Conservation (phyloP, 2,329 filamentous ascomycete genomes). For the Neobulgaria alba region DNA sequence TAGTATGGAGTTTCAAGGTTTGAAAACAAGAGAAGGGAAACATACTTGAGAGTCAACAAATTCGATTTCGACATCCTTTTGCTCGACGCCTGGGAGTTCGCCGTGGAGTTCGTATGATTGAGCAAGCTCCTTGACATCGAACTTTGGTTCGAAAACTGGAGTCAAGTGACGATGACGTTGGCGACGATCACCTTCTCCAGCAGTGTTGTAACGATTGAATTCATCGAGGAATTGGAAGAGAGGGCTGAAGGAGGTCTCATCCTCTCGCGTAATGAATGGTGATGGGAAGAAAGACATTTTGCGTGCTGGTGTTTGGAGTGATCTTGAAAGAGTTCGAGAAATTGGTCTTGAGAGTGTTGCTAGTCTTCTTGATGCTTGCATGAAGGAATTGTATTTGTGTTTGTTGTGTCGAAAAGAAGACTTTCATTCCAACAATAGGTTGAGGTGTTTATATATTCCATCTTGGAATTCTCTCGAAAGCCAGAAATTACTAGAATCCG, state of each 20-base stretch:
- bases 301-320: slow-evolving; percentile 13
- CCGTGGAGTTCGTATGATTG: slow-evolving; percentile 68
- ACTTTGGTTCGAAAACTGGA: slow-evolving; percentile 66
- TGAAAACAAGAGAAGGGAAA: too few species aligned
- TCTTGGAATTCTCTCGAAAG: slow-evolving; percentile 5
- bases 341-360: slow-evolving; percentile 10
- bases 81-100: slow-evolving; percentile 67
- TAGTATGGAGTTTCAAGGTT: background rate
- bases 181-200: slow-evolving; percentile 5
- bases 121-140: slow-evolving; percentile 66
- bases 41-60: slow-evolving; percentile 36
- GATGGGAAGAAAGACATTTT: slow-evolving; percentile 55
- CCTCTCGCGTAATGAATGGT: slow-evolving; percentile 27
- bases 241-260: slow-evolving; percentile 43
- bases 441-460: slow-evolving; percentile 15
- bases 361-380: slow-evolving; percentile 18
- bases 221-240: slow-evolving; percentile 59
- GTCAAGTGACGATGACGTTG: slow-evolving; percentile 18
- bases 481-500: slow-evolving; percentile 10
- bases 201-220: slow-evolving; percentile 44
- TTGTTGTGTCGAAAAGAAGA: slow-evolving; percentile 8
- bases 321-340: slow-evolving; percentile 20
- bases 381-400: slow-evolving; percentile 13
- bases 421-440: background rate
- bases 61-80: slow-evolving; percentile 67